Conservation (phyloP, 2,329 filamentous ascomycete species). For the Penicillium sp. region DNA sequence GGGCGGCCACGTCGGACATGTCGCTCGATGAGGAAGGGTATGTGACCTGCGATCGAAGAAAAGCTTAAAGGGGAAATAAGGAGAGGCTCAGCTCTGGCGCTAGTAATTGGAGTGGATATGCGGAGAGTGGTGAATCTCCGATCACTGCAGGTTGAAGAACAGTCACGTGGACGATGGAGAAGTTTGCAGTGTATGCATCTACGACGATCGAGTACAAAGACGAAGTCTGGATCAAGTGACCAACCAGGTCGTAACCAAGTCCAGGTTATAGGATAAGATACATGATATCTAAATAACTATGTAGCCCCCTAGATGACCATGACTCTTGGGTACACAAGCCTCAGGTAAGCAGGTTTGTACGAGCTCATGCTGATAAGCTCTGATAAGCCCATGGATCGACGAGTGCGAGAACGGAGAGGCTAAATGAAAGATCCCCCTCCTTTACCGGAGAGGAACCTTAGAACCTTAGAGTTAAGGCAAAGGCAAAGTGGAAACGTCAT, state of each 20-base stretch:
- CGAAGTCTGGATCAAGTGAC: too few relatives aligned
- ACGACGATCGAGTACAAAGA: neutral
- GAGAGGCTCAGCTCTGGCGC: neutral
- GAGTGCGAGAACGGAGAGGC: neutral
- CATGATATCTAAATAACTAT: too few relatives aligned
- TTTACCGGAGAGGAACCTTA: neutral
- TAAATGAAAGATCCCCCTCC: neutral
- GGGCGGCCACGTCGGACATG: slow-evolving; percentile 42
- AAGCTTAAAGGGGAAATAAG: neutral
- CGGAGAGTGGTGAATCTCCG: neutral
- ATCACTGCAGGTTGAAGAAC: too few relatives aligned
- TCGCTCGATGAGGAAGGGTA: slow-evolving; percentile 4
- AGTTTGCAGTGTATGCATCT: too few relatives aligned
- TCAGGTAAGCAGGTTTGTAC: neutral
- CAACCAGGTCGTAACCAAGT: too few relatives aligned
- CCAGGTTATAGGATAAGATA: too few relatives aligned
- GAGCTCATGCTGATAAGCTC: neutral
- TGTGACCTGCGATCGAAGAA: neutral
- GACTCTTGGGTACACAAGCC: too few relatives aligned
- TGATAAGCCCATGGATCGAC: neutral
- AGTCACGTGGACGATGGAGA: neutral
- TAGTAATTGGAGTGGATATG: slow-evolving; percentile 2
- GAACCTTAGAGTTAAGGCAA: too few relatives aligned
- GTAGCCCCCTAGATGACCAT: too few relatives aligned
- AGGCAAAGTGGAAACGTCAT: slow-evolving; percentile 1